A percentile compares a stretch with the other conserved stretches of the same genome.
Evolutionary conservation across 2,329 filamentous ascomycete species (phyloP).

Genomic region (Fusarium palustre): DNA sequence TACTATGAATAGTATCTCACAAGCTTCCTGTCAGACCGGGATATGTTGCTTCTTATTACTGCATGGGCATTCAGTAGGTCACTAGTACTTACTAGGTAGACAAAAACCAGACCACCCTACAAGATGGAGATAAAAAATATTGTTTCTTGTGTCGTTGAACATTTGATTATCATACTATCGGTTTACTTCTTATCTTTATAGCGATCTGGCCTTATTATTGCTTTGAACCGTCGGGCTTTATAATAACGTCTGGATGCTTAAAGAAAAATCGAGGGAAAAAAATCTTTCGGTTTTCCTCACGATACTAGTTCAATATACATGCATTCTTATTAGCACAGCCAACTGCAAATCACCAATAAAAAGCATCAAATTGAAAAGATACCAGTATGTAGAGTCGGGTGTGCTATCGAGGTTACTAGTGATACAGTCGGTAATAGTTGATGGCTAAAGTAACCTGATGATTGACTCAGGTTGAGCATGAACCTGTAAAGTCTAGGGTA

Average conservation of each 20-base stretch:
- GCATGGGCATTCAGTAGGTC: slow-evolving; percentile 12
- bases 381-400: too few species aligned
- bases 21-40: slow-evolving; percentile 36
- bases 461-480: background rate
- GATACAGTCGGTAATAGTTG: too few species aligned
- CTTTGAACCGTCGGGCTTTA: too few species aligned
- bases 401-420: background rate
- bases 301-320: too few species aligned
- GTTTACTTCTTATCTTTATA: too few species aligned
- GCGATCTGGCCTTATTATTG: background rate
- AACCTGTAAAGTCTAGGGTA: slow-evolving; percentile 5
- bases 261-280: background rate
- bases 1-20: slow-evolving; percentile 35
- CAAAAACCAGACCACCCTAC: background rate
- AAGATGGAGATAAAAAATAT: too few species aligned
- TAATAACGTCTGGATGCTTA: too few species aligned
- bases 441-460: background rate
- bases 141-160: background rate
- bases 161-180: background rate
- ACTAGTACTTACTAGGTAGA: background rate
- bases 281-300: background rate
- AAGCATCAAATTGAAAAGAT: too few species aligned
- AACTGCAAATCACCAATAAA: too few species aligned
- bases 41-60: slow-evolving; percentile 15
- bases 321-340: background rate